Conservation (phyloP, 2,329 filamentous ascomycete species). For the Salinomyces thailandicus region DNA sequence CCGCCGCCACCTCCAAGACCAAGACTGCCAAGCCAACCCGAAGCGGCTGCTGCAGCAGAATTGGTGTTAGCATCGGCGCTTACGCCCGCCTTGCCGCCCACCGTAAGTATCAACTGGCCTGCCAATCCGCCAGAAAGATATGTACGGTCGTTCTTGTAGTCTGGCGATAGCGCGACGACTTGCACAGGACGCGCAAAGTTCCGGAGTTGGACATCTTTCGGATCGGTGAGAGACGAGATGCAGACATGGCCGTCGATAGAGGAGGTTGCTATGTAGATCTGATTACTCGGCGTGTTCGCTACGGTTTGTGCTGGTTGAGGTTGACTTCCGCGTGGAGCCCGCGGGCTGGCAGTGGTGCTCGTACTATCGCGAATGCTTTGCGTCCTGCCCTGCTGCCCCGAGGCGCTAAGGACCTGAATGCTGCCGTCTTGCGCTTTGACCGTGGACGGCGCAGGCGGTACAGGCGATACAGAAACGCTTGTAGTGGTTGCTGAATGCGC, state of each 20-base stretch:
- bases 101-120: constrained; percentile 76
- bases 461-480: constrained; percentile 80
- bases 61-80: constrained; percentile 79
- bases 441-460: constrained; percentile 47
- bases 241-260: constrained; percentile 96
- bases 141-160: constrained; percentile 78
- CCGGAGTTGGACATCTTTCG: constrained; percentile 79
- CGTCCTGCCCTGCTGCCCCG: constrained; percentile 1
- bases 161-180: constrained; percentile 84
- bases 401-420: constrained; percentile 2
- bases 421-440: constrained; percentile 6
- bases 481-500: constrained; percentile 90
- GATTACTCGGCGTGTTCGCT: constrained; percentile 69
- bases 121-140: constrained; percentile 87
- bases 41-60: constrained; percentile 65
- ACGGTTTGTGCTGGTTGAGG: constrained; percentile 42
- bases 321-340: neutral
- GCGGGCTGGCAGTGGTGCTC: constrained; percentile 1
- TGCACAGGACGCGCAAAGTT: constrained; percentile 93
- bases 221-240: constrained; percentile 73
- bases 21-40: constrained; percentile 84
- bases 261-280: constrained; percentile 85
- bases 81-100: constrained; percentile 66
- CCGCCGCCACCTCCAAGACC: constrained; percentile 52
- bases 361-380: neutral